Evolutionary conservation across 2,329 filamentous ascomycete species (phyloP).

Genomic region (Aureobasidium sp.): DNA sequence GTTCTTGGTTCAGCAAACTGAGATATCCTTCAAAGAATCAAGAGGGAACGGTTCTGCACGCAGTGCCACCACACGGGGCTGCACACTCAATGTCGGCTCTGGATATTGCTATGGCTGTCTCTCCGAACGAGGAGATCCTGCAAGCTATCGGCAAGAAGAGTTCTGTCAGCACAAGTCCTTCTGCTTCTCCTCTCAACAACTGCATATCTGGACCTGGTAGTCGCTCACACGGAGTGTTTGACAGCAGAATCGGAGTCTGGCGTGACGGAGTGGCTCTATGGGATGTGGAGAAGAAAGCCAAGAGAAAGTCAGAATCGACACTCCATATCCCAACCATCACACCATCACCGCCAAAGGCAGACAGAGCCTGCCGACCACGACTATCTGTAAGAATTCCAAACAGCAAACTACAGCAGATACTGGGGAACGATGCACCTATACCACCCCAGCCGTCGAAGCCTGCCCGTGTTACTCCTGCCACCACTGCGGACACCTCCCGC

Average conservation of each 20-base stretch:
- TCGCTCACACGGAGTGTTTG: slow-evolving; percentile 20
- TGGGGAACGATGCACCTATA: not conserved
- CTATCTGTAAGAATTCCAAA: slow-evolving; percentile 23
- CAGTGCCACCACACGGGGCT: slow-evolving; percentile 25
- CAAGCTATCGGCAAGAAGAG: slow-evolving; percentile 27
- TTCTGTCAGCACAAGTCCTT: slow-evolving; percentile 16
- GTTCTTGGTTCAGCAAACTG: slow-evolving; percentile 11
- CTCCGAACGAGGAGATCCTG: slow-evolving; percentile 35
- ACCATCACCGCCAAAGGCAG: not conserved
- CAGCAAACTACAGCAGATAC: slow-evolving; percentile 13
- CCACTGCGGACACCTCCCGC: not conserved
- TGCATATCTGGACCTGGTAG: not conserved
- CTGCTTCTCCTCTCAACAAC: slow-evolving; percentile 13
- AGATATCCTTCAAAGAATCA: not conserved
- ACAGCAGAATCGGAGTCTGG: slow-evolving; percentile 36
- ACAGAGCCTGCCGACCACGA: slow-evolving; percentile 14
- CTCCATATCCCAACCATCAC: not conserved
- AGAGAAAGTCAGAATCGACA: slow-evolving; percentile 12
- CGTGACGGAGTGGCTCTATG: slow-evolving; percentile 39
- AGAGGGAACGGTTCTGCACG: slow-evolving; percentile 25
- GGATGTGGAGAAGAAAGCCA: slow-evolving; percentile 21
- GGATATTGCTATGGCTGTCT: slow-evolving; percentile 33
- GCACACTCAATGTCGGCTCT: slow-evolving; percentile 26
- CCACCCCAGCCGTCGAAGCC: not conserved
- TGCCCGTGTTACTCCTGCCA: not conserved